These are phyloP conservation scores for Penicillium egyptiacum DNA, from an alignment of 495 filamentous ascomycete genomes.

Conservation along the genomic window DNA sequence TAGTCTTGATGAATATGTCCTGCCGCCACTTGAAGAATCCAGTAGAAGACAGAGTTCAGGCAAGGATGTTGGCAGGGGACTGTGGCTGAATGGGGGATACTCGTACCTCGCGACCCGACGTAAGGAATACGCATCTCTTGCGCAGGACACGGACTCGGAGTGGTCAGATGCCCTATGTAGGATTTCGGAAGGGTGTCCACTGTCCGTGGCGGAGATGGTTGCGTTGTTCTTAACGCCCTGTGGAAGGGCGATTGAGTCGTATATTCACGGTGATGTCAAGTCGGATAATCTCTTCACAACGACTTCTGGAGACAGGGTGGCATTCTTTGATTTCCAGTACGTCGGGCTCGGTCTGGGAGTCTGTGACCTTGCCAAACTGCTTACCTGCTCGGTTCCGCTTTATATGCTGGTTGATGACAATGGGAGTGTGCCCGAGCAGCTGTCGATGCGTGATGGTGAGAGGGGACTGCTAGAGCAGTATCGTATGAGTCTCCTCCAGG, in stretches of 20 bases:
- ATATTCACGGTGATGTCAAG: conserved; percentile 45
- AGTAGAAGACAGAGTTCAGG: conserved; percentile 9
- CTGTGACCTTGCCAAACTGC: conserved; percentile 43
- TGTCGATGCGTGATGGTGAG: conserved; percentile 35
- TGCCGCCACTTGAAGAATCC: conserved; percentile 37
- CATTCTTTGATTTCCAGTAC: conserved; percentile 46
- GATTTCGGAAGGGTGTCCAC: conserved; percentile 10
- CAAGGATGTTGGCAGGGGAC: conserved; percentile 4
- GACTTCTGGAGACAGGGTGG: conserved; percentile 28
- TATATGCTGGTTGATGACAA: conserved; percentile 29
- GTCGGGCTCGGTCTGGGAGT: conserved; percentile 41
- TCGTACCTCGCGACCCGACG: conserved; percentile 42
- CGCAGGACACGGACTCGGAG: conserved; percentile 30
- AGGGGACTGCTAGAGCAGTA: conserved; percentile 31
- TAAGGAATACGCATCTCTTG: conserved; percentile 35
- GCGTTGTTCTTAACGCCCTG: conserved; percentile 31
- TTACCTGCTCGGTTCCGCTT: conserved; percentile 42
- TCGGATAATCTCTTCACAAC: conserved; percentile 47
- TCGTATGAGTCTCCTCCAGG: conserved; percentile 18
- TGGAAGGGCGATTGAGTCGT: conserved; percentile 34
- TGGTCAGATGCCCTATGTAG: conserved; percentile 33
- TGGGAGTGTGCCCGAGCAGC: conserved; percentile 26
- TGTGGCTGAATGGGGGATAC: conserved; percentile 45
- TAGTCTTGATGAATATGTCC: conserved; percentile 22
- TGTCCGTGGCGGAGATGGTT: conserved; percentile 35